These are phyloP conservation scores for Raphanus hybrid DNA, from an alignment of 441 rosid genomes.

Conservation along the genomic window DNA sequence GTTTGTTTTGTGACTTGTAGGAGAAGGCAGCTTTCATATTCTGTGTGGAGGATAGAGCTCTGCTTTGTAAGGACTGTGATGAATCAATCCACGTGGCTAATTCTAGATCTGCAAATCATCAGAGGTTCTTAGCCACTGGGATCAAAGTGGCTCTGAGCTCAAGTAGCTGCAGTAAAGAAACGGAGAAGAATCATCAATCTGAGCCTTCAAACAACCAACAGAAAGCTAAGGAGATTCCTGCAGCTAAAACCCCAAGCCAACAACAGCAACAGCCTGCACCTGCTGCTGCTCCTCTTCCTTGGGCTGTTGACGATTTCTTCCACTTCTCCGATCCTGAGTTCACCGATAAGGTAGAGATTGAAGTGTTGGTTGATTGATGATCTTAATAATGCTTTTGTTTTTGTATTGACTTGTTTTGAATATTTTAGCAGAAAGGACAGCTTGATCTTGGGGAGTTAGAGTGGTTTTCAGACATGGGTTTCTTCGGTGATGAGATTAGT, in stretches of 20 bases:
- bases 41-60: slow-evolving; percentile 95
- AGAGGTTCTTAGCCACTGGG: slow-evolving; percentile 74
- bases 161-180: slow-evolving; percentile 53
- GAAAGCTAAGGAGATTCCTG: slow-evolving; percentile 35
- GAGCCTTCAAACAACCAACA: slow-evolving; percentile 75
- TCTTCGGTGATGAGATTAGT: slow-evolving; percentile 67
- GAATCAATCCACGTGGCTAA: slow-evolving; percentile 61
- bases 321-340: slow-evolving; percentile 73
- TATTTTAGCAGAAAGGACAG: slow-evolving; percentile 50
- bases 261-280: slow-evolving; percentile 52
- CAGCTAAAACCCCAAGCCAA: slow-evolving; percentile 46
- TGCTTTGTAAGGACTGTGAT: slow-evolving; percentile 71
- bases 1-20: slow-evolving; percentile 44
- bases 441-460: slow-evolving; percentile 85
- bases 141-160: slow-evolving; percentile 84
- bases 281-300: slow-evolving; percentile 51
- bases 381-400: background rate
- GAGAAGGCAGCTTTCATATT: slow-evolving; percentile 80
- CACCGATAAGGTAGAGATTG: slow-evolving; percentile 62
- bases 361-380: background rate
- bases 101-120: slow-evolving; percentile 71
- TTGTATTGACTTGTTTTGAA: background rate
- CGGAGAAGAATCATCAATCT: slow-evolving; percentile 50
- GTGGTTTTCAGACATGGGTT: slow-evolving; percentile 81
- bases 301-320: slow-evolving; percentile 85